A percentile compares a stretch with the other conserved stretches of the same genome.
phyloP scores from a whole-genome alignment of 2,329 filamentous ascomycete species.

The Trichoderma sp. region DNA sequence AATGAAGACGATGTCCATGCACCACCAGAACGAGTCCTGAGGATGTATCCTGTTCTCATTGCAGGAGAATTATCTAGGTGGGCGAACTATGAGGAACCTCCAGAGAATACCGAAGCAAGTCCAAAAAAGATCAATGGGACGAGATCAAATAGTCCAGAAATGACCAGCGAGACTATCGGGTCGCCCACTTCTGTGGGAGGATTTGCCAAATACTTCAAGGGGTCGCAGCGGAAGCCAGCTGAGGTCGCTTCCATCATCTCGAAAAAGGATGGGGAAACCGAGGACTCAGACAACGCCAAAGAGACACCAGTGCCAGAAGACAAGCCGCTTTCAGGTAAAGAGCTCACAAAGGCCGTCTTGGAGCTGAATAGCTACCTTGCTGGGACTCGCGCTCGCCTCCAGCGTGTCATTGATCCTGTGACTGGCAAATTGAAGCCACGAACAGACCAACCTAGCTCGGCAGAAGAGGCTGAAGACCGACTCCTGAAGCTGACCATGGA shows the following conservation, averaged over 20 bases:
- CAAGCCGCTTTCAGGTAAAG: slow-evolving; percentile 70
- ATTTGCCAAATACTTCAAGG: slow-evolving; percentile 58
- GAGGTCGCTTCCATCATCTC: slow-evolving; percentile 64
- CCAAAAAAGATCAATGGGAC: slow-evolving; percentile 34
- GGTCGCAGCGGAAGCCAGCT: slow-evolving; percentile 46
- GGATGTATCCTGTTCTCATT: slow-evolving; percentile 79
- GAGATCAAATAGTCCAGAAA: slow-evolving; percentile 32
- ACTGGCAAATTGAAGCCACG: slow-evolving; percentile 62
- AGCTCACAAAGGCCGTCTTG: slow-evolving; percentile 77
- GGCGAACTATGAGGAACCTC: slow-evolving; percentile 39
- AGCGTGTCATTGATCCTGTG: slow-evolving; percentile 61
- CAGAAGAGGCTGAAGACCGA: slow-evolving; percentile 56
- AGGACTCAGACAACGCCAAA: slow-evolving; percentile 57
- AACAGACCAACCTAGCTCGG: slow-evolving; percentile 45
- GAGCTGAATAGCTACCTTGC: slow-evolving; percentile 87
- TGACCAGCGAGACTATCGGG: slow-evolving; percentile 34
- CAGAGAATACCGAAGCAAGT: slow-evolving; percentile 45
- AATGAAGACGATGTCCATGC: slow-evolving; percentile 80
- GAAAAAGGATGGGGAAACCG: slow-evolving; percentile 54
- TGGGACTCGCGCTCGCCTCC: slow-evolving; percentile 71
- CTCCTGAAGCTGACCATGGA: slow-evolving; percentile 51
- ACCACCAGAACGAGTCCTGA: slow-evolving; percentile 84
- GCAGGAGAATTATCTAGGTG: slow-evolving; percentile 75
- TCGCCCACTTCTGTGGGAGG: slow-evolving; percentile 45
- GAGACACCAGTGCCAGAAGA: slow-evolving; percentile 49